phyloP scores from a whole-genome alignment of 441 rosid genomes.

The Eutrema salsugineum region DNA sequence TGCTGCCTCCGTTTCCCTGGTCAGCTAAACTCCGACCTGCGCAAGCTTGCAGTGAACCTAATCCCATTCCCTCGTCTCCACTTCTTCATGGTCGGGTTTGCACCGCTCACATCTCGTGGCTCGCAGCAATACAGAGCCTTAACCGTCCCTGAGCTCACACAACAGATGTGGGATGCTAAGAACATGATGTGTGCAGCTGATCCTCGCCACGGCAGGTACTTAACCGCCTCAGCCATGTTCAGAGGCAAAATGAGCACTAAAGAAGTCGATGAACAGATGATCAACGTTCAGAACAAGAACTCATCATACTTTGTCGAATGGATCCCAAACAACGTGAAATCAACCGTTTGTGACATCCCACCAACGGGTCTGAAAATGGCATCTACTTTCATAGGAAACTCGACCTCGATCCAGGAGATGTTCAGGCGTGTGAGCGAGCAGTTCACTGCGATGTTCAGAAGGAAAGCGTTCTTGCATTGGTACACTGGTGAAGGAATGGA shows the following conservation, averaged over 20 bases:
- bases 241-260: conserved; percentile 97
- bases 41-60: conserved; percentile 62
- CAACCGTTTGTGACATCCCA: conserved; percentile 88
- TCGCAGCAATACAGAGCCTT: conserved; percentile 68
- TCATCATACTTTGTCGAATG: conserved; percentile 93
- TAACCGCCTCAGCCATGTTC: conserved; percentile 93
- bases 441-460: conserved; percentile 34
- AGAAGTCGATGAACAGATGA: conserved; percentile 95
- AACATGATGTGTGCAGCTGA: conserved; percentile 96
- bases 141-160: conserved; percentile 63
- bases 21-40: conserved; percentile 60
- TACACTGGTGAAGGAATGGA: conserved; percentile 36
- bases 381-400: conserved; percentile 33
- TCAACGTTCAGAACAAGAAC: conserved; percentile 93
- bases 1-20: conserved; percentile 69
- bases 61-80: conserved; percentile 73
- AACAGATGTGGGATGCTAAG: conserved; percentile 82
- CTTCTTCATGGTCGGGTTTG: conserved; percentile 74
- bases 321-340: conserved; percentile 93
- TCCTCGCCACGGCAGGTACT: conserved; percentile 88
- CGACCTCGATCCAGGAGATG: conserved; percentile 33
- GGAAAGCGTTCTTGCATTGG: conserved; percentile 38
- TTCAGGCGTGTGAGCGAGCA: conserved; percentile 36
- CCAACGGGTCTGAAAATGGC: conserved; percentile 45
- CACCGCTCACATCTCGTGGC: conserved; percentile 62